phyloP scores from a whole-genome alignment of 108 stramenopile genomes.

The Schizochytrium sp. region DNA sequence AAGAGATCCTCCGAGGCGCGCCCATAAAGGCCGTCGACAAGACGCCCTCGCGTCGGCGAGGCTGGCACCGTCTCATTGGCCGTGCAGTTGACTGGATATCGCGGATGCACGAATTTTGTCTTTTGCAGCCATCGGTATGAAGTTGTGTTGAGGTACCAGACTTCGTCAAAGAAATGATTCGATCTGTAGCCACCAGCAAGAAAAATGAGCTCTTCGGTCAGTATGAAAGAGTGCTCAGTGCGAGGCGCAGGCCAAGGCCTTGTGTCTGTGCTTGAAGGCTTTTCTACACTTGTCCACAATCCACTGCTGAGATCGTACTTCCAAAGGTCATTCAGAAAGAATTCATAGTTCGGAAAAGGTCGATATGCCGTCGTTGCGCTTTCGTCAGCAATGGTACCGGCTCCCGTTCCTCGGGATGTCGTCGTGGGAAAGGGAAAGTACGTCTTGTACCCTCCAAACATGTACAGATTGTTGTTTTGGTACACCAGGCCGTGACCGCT shows the following conservation, averaged over 20 bases:
- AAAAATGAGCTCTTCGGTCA: conserved; percentile 44
- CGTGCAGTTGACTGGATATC: conserved; percentile 60
- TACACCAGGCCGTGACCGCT: conserved; percentile 59
- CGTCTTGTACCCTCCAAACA: conserved; percentile 67
- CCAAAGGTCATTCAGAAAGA: conserved; percentile 68
- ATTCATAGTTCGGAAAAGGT: conserved; percentile 53
- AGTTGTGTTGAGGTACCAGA: conserved; percentile 67
- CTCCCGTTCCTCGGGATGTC: conserved; percentile 45
- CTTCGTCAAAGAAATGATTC: conserved; percentile 65
- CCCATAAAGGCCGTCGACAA: conserved; percentile 44
- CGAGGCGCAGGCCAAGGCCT: conserved; percentile 32
- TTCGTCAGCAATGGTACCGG: conserved; percentile 25
- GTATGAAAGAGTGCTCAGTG: conserved; percentile 31
- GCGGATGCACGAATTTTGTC: conserved; percentile 53
- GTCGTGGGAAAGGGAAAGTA: conserved; percentile 66
- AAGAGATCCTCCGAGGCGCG: conserved; percentile 44
- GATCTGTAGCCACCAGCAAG: conserved; percentile 61
- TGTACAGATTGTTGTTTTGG: conserved; percentile 53
- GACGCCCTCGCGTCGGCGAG: conserved; percentile 45
- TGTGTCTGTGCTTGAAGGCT: not conserved
- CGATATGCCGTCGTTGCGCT: conserved; percentile 28
- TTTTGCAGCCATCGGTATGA: conserved; percentile 62
- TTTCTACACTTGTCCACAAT: conserved; percentile 39
- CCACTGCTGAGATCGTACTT: conserved; percentile 50
- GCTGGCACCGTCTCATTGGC: conserved; percentile 59